These are phyloP conservation scores for Stygiomarasmius scandens DNA, from an alignment of 1,284 basidiomycete species.

Conservation along the genomic window DNA sequence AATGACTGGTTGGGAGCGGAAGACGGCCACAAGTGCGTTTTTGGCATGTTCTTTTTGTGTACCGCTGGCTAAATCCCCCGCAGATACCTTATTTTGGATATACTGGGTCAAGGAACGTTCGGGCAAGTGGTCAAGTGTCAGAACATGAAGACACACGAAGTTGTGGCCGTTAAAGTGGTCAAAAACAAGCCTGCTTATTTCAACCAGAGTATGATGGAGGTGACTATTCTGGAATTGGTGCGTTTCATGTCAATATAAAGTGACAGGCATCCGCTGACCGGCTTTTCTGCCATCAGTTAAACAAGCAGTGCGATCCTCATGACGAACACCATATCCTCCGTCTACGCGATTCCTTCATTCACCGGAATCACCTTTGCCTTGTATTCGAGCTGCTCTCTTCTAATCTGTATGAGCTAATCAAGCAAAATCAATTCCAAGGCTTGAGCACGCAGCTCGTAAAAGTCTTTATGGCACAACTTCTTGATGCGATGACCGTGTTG, in stretches of 20 bases:
- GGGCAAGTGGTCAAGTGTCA: conserved; percentile 99
- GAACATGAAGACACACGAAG: conserved; percentile 98
- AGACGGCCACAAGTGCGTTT: conserved; percentile 84
- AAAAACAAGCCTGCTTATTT: conserved; percentile 99
- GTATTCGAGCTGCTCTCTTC: conserved; percentile 98
- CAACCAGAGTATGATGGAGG: conserved; percentile 99
- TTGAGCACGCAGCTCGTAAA: conserved; percentile 96
- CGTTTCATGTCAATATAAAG: conserved; percentile 41
- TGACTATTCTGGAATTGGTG: conserved; percentile 94
- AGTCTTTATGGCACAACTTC: conserved; percentile 94
- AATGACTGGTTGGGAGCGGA: conserved; percentile 94
- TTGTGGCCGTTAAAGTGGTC: conserved; percentile 98
- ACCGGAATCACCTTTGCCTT: conserved; percentile 94
- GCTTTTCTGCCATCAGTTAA: conserved; percentile 59
- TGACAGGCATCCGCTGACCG: conserved; percentile 5
- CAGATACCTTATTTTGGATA: conserved; percentile 96
- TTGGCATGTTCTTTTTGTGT: conserved; percentile 10
- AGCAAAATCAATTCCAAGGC: conserved; percentile 99
- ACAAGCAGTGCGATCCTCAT: conserved; percentile 88
- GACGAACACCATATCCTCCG: conserved; percentile 98
- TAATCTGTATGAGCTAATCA: conserved; percentile 99
- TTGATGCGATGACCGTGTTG: conserved; percentile 90
- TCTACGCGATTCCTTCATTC: conserved; percentile 95
- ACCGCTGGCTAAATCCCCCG: conserved; percentile 18
- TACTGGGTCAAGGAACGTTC: conserved; percentile 97